Base-by-base conservation (phyloP, 148 eudicot genomes). In the Persicaria tinctoria region DNA sequence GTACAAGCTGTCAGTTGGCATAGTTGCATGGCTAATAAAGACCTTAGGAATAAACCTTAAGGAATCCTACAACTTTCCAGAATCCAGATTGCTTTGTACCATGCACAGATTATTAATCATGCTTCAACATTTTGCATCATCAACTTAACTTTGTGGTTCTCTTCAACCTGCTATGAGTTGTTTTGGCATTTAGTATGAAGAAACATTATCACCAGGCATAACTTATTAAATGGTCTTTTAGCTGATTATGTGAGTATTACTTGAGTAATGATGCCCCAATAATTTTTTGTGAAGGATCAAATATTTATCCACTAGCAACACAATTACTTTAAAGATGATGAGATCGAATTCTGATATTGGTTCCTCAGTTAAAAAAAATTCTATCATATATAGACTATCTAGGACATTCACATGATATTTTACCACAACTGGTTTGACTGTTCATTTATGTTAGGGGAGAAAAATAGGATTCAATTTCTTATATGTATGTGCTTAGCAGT, bases 321-420 rank as follows among this genome's bases (percentile, higher is more conserved):
- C 38, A 32, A 2, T 32, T 32, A 32, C 38, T 32, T 32, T 1
- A 32, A 1, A 32, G 38, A 32, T 32, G 38, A 11, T 62, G 64
- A 59, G 64, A 63, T 68, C 69, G 74, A 62, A 62, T 62, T 32
- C 70, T 32, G 70, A 12, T 66, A 38, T 66, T 66, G 7, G 0
- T 13, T 41, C 46, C 70, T 4, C 18, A 6, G 7, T 66, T 79
- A 95, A 11, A 7, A 17, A 41, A 41, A 66, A 66, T 14, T n/a
- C 48, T 0, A 5, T n/a, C 46, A 44, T 66, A 66, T 41, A 66
- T 1, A 63, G 13, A 5, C 41, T 12, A 10, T 4, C 48, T 14
- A n/a, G 70, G 70, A 12, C 5, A n/a, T 13, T 64, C 17, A 13
- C 70, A n/a, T 64, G 70, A 38, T 16, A 66, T 9, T 63, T 27